Conservation (phyloP, 352 stramenopile species). For the Phytopythium ostracodes region DNA sequence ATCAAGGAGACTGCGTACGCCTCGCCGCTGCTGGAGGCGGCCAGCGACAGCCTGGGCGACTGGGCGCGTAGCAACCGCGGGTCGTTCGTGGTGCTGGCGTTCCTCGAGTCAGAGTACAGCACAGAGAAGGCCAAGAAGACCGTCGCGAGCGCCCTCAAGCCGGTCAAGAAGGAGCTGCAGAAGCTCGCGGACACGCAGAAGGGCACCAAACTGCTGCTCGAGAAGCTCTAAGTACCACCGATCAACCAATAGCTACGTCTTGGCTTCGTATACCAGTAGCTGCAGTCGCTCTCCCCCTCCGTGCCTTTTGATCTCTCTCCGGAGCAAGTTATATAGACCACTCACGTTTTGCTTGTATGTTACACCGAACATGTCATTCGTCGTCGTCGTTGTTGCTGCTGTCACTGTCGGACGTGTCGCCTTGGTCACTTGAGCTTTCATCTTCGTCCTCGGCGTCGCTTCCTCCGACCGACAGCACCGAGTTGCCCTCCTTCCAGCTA, state of each 20-base stretch:
- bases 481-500: slow-evolving; percentile 37
- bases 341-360: slow-evolving; percentile 16
- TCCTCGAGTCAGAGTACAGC: slow-evolving; percentile 66
- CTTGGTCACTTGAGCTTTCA: background rate
- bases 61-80: slow-evolving; percentile 76
- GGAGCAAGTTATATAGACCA: slow-evolving; percentile 36
- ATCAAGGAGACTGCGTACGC: slow-evolving; percentile 72
- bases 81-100: slow-evolving; percentile 80
- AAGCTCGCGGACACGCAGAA: slow-evolving; percentile 57
- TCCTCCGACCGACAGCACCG: slow-evolving; percentile 20
- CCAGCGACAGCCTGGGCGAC: slow-evolving; percentile 31
- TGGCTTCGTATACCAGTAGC: too few relatives aligned
- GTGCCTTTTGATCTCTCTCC: slow-evolving; percentile 9
- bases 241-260: too few relatives aligned
- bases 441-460: slow-evolving; percentile 11
- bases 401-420: background rate
- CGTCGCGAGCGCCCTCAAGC: slow-evolving; percentile 61
- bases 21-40: slow-evolving; percentile 46
- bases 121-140: slow-evolving; percentile 40
- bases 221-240: slow-evolving; percentile 74
- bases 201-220: slow-evolving; percentile 80
- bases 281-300: slow-evolving; percentile 9
- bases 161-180: slow-evolving; percentile 47
- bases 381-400: background rate
- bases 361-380: slow-evolving; percentile 3